Base-by-base conservation (phyloP, 2,329 filamentous ascomycete genomes). In the Chaetomiaceae sp. region DNA sequence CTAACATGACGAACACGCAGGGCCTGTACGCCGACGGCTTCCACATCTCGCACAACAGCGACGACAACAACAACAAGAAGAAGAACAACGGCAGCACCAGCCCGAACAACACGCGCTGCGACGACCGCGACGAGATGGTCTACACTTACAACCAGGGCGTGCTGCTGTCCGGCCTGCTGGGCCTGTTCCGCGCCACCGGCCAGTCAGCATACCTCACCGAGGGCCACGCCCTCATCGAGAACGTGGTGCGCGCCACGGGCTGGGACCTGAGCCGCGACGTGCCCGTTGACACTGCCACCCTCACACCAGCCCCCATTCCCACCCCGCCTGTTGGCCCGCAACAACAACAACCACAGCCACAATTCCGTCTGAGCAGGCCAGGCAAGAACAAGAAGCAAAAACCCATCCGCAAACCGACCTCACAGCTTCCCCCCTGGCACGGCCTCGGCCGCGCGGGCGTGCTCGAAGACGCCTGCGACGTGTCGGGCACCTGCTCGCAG, bases 111-210 rank as follows among this genome's bases (percentile, higher is more conserved):
- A 82, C 78, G 0, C 74, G 79, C 52, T 96, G 91, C 63, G 87
- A 96, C 61, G 64, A 78, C 40, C 79, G 89, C 39, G 87, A 95
- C 64, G 81, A 90, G 56, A 91, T 89, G 82, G 84, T 95, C 8
- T 95, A 90, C 65, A 94, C 89, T 0, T 96, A 97, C 69, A 97
- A 97, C 66, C 91, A 97, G 65, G 91, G 90, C 18, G 88, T 96
- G 4, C 60, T 97, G 1, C 76, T 96, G 18, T 89, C 86, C 4
- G 90, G 88, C 11, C 78, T 88, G 45, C 79, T 87, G 27, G 86
- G 83, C 1, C 73, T 96, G 0, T 96, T 86, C 79, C 76, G 86
- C 51, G 81, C 81, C 12, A 95, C 87, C 0, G 85, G 84, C 11
- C 76, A 81, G n/a, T 64, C 70, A 2, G 73, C 69, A 1, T 96